Percentiles rank a stretch among this genome's conserved stretches.
Conservation (phyloP, 768 basidiomycete species). For the Flagelloscypha sp. region DNA sequence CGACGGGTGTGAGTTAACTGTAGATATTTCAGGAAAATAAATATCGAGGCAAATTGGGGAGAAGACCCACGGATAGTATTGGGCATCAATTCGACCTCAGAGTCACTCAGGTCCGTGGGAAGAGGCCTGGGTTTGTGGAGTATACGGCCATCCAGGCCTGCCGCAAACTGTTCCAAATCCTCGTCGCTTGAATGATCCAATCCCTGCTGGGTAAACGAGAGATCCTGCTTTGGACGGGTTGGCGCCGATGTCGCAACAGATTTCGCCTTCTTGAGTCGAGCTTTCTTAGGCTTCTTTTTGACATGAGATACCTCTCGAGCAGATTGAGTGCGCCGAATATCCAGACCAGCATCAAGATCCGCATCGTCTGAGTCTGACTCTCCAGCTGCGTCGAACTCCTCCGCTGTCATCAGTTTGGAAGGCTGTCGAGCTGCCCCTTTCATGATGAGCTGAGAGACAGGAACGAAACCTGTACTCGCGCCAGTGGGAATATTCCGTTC, state of each 20-base stretch:
- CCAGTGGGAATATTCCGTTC: conserved; percentile 65
- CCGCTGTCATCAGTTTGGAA: conserved; percentile 31
- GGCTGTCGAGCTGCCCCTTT: conserved; percentile 38
- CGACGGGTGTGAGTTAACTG: too few relatives aligned
- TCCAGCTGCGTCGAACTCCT: conserved; percentile 44
- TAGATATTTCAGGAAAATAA: too few relatives aligned
- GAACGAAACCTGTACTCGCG: conserved; percentile 67
- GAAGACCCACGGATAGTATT: too few relatives aligned
- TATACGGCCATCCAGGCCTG: too few relatives aligned
- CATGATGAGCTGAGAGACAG: conserved; percentile 52
- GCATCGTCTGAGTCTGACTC: conserved; percentile 62
- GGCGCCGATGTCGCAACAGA: conserved; percentile 30
- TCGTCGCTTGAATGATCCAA: too few relatives aligned
- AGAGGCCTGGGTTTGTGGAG: too few relatives aligned
- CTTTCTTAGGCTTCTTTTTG: conserved; percentile 24
- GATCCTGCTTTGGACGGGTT: conserved; percentile 16
- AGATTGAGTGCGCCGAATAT: conserved; percentile 46
- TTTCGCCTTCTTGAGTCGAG: conserved; percentile 34
- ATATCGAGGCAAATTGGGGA: too few relatives aligned
- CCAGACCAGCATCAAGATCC: conserved; percentile 54
- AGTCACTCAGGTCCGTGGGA: too few relatives aligned
- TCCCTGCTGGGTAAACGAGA: too few relatives aligned
- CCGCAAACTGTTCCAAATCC: too few relatives aligned
- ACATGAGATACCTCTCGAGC: conserved; percentile 21
- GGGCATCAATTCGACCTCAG: too few relatives aligned